Conservation (phyloP, 1,139 yeast genomes). For the Scheffersomyces segobiensis region DNA sequence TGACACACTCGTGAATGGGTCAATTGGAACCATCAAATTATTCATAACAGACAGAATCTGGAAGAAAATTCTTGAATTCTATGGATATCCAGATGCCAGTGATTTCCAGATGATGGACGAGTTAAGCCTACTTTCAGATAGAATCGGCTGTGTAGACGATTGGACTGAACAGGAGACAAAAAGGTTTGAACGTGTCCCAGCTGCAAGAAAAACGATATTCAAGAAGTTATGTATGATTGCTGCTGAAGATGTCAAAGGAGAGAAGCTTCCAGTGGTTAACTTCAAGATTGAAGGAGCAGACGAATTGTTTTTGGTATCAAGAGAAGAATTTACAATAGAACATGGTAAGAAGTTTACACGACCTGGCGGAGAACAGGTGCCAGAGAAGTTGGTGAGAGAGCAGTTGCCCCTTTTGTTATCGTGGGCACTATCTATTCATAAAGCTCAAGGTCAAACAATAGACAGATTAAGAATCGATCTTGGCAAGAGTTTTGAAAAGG, state of each 20-base stretch:
- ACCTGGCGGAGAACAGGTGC: conserved; percentile 40
- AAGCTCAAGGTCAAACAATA: conserved; percentile 90
- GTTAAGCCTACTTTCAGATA: conserved; percentile 24
- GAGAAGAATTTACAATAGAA: conserved; percentile 69
- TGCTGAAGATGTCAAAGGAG: conserved; percentile 21
- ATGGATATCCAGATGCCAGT: conserved; percentile 19
- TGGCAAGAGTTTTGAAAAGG: conserved; percentile 72
- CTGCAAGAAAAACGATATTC: conserved; percentile 25
- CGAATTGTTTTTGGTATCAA: conserved; percentile 49
- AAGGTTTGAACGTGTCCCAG: conserved; percentile 26
- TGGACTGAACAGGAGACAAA: conserved; percentile 49
- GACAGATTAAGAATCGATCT: conserved; percentile 77
- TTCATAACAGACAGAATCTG: conserved; percentile 49
- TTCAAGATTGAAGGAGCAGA: conserved; percentile 45
- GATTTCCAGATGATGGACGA: conserved; percentile 28
- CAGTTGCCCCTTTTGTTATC: conserved; percentile 79
- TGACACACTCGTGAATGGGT: conserved; percentile 55
- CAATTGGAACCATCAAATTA: conserved; percentile 59
- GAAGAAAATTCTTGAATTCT: conserved; percentile 27
- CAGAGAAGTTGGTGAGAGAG: conserved; percentile 52
- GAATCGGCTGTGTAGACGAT: conserved; percentile 23
- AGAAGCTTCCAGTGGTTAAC: conserved; percentile 55
- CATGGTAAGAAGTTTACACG: conserved; percentile 9
- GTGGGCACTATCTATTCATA: conserved; percentile 91
- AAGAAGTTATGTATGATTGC: conserved; percentile 35